These are phyloP conservation scores for Penicillium sp. DNA, from an alignment of 2,329 filamentous ascomycete species.

Conservation along the genomic window DNA sequence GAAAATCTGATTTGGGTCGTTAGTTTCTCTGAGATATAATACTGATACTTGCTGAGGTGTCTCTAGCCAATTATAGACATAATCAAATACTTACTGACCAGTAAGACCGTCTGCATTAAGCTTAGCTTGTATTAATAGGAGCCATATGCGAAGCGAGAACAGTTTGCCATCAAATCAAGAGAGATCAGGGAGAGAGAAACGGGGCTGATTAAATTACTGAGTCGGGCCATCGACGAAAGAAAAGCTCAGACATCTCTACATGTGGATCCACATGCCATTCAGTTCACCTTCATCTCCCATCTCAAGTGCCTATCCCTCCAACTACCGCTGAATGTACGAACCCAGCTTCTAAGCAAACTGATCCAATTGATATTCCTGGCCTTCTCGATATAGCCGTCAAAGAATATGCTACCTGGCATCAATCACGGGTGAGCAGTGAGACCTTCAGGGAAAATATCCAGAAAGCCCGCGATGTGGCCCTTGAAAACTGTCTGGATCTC, in stretches of 20 bases:
- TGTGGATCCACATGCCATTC: conserved; percentile 24
- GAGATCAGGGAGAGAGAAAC: too few relatives aligned
- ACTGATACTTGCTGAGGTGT: too few relatives aligned
- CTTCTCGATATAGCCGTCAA: conserved; percentile 16
- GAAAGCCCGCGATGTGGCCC: conserved; percentile 12
- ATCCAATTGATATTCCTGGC: conserved; percentile 5
- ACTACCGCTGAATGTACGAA: neutral
- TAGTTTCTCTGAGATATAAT: too few relatives aligned
- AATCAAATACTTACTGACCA: too few relatives aligned
- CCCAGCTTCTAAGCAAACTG: conserved; percentile 1
- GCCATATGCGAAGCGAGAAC: too few relatives aligned
- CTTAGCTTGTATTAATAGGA: too few relatives aligned
- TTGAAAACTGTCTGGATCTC: conserved; percentile 8
- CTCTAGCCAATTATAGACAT: too few relatives aligned
- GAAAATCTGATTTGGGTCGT: too few relatives aligned
- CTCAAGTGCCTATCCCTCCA: conserved; percentile 7
- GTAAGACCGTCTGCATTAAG: too few relatives aligned
- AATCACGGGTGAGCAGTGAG: conserved; percentile 15
- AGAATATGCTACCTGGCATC: conserved; percentile 19
- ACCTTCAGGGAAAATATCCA: conserved; percentile 17
- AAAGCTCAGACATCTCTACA: conserved; percentile 17
- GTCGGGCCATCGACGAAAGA: conserved; percentile 26
- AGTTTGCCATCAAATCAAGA: too few relatives aligned
- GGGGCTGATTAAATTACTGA: neutral
- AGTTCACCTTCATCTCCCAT: conserved; percentile 37